Evolutionary conservation across 352 stramenopile genomes (phyloP).

Genomic region (Globisporangium paroecandrum): DNA sequence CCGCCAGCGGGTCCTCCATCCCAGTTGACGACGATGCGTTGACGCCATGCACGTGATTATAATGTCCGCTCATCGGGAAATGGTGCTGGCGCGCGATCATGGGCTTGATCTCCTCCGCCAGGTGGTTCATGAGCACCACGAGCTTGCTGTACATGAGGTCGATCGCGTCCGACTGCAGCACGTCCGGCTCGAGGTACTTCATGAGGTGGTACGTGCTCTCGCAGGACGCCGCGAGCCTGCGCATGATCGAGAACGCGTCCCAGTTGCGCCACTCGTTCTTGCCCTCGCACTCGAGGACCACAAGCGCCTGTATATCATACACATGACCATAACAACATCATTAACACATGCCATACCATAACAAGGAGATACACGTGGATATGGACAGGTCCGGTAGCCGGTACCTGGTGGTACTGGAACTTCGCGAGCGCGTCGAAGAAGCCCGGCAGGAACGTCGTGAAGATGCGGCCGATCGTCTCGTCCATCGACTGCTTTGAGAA

Average conservation of each 20-base stretch:
- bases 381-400: background rate
- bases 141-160: constrained; percentile 62
- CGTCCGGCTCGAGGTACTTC: constrained; percentile 58
- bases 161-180: constrained; percentile 53
- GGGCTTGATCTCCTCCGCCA: constrained; percentile 52
- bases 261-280: constrained; percentile 46
- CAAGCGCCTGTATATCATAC: constrained; percentile 25
- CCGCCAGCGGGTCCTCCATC: constrained; percentile 21
- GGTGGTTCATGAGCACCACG: constrained; percentile 53
- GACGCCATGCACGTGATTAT: background rate
- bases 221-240: constrained; percentile 56
- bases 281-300: constrained; percentile 37
- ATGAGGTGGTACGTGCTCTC: constrained; percentile 74
- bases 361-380: background rate
- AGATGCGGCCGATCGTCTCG: constrained; percentile 44
- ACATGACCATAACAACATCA: constrained; percentile 2
- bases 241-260: constrained; percentile 49
- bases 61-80: constrained; percentile 22
- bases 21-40: background rate
- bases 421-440: constrained; percentile 65
- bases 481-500: constrained; percentile 25
- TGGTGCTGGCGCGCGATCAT: constrained; percentile 28
- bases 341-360: background rate
- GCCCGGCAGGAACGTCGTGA: constrained; percentile 46
- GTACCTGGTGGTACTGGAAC: constrained; percentile 58